Evolutionary conservation across 352 stramenopile species (phyloP).

Genomic region (Phytophthora ohioensis): DNA sequence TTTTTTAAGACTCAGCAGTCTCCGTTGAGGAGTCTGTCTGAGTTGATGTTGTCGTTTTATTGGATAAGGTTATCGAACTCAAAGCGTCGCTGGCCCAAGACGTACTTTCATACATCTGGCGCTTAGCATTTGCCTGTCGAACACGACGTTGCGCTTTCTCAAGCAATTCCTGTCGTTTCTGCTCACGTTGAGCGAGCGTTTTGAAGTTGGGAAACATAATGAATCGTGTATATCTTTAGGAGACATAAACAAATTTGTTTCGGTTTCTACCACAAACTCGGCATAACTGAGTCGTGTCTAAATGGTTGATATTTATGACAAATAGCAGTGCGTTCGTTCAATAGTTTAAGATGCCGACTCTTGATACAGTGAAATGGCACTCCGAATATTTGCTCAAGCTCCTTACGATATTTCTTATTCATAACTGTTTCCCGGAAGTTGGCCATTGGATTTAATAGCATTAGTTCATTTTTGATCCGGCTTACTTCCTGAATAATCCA

Average conservation of each 20-base stretch:
- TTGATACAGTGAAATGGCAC: slow-evolving; percentile 22
- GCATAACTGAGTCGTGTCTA: slow-evolving; percentile 13
- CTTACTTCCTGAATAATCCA: slow-evolving; percentile 4
- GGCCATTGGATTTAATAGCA: slow-evolving; percentile 8
- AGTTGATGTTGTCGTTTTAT: slow-evolving; percentile 14
- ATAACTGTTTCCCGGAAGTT: slow-evolving; percentile 23
- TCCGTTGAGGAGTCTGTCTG: slow-evolving; percentile 15
- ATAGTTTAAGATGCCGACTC: slow-evolving; percentile 17
- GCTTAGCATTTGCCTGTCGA: too few relatives aligned
- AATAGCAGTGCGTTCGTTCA: slow-evolving; percentile 16
- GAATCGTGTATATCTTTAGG: too few relatives aligned
- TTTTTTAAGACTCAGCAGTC: slow-evolving; percentile 24
- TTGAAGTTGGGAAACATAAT: too few relatives aligned
- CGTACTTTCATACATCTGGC: too few relatives aligned
- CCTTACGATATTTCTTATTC: slow-evolving; percentile 17
- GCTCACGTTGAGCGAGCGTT: too few relatives aligned
- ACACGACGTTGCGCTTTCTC: too few relatives aligned
- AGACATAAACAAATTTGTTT: too few relatives aligned
- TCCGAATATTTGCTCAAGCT: slow-evolving; percentile 2
- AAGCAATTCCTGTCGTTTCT: too few relatives aligned
- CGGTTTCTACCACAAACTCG: slow-evolving; percentile 7
- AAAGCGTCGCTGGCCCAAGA: too few relatives aligned
- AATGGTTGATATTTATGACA: slow-evolving; percentile 3
- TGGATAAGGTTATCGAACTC: too few relatives aligned
- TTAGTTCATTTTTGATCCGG: slow-evolving; percentile 18